Base-by-base conservation (phyloP, 495 filamentous ascomycete species). In the Articulospora tetracladia region DNA sequence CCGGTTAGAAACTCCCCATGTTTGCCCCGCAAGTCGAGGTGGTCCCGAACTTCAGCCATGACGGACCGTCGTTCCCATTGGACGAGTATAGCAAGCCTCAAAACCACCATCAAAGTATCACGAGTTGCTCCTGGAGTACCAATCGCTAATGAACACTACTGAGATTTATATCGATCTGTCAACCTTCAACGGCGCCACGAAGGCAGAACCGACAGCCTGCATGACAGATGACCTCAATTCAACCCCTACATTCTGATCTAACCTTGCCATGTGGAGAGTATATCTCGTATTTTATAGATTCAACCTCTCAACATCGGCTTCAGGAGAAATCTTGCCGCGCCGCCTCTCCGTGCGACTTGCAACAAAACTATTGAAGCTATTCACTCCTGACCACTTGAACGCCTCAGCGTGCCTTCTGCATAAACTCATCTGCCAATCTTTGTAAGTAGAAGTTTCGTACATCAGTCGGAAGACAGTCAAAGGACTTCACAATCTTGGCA, bases 401-500 rank as follows among this genome's bases (percentile, higher is more conserved):
- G 47, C 2, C 41, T 63, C 56, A 63, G 34, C 17, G 22, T 4
- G 44, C 28, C 24, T 69, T 71, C 59, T 67, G 56, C 15, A 66
- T 73, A 60, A 97, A 72, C 68, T 96, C 93, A 53, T 85, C 80
- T 2, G 79, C 91, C 58, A 96, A 73, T 59, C 90, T 80, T 67
- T 84, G 73, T 59, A 95, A 65, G 73, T 96, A 95, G 66, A 96
- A 95, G 47, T 76, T 76, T 36, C 79, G 79, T 64, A 87, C 84
- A 58, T 88, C 86, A 57, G 69, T 64, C 32, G 91, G 88, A 49
- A 93, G 55, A 26, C 77, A 79, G 24, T 83, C 77, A 67, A 96
- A 93, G 10, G 80, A 78, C 64, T 83, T 85, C 1, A 73, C 71
- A 27, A 96, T 86, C 60, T 80, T 85, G 20, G 81, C 80, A 13